Conservation (phyloP, 441 rosid genomes). For the Flueggea neowawraea region DNA sequence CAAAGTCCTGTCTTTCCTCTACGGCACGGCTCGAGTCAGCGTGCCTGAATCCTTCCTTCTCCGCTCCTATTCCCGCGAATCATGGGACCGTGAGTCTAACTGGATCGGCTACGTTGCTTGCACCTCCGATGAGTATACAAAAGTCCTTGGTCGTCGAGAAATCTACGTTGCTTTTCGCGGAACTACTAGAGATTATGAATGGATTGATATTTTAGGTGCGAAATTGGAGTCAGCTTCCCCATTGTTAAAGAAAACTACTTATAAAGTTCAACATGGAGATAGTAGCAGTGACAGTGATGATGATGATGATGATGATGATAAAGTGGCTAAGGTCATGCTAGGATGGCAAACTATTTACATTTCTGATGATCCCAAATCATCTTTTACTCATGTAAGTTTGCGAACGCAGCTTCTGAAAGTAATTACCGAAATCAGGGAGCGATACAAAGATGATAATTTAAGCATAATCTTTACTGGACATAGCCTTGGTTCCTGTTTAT, state of each 20-base stretch:
- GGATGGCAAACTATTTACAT: constrained; percentile 81
- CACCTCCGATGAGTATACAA: constrained; percentile 45
- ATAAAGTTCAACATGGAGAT: too few species aligned
- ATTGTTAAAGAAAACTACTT: constrained; percentile 20
- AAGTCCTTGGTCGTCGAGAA: constrained; percentile 61
- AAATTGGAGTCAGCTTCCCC: constrained; percentile 42
- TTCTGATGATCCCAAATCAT: constrained; percentile 48
- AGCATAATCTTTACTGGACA: constrained; percentile 69
- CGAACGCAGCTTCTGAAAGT: constrained; percentile 46
- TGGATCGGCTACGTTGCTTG: constrained; percentile 92
- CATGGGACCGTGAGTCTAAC: constrained; percentile 93
- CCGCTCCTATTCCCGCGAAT: constrained; percentile 60
- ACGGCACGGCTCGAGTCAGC: constrained; percentile 71
- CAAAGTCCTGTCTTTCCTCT: constrained; percentile 46
- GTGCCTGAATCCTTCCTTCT: constrained; percentile 56
- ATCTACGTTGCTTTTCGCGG: constrained; percentile 70
- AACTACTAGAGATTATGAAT: constrained; percentile 77
- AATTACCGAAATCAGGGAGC: constrained; percentile 43
- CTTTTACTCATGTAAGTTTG: constrained; percentile 53
- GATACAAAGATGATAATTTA: constrained; percentile 45
- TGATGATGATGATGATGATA: constrained; percentile 38
- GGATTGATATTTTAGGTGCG: constrained; percentile 62
- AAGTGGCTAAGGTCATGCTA: constrained; percentile 55
- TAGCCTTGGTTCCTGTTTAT: constrained; percentile 77
- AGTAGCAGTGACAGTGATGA: constrained; percentile 31